Conservation (phyloP, 1,284 basidiomycete genomes). For the Lignosus rhinocerotis region DNA sequence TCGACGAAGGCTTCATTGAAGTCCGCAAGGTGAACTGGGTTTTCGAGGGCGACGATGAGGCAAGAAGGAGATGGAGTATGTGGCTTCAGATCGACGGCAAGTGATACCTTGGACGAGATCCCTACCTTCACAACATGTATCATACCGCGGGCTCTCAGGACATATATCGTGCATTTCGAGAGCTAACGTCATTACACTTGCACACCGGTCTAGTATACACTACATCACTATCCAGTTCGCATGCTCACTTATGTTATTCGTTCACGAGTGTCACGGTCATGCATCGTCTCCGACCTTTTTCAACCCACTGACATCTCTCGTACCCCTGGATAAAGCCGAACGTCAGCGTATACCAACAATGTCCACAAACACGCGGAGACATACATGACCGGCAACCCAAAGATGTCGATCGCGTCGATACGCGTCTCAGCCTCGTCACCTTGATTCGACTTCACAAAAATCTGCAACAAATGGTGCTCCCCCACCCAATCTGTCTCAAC, state of each 20-base stretch:
- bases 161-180: neutral
- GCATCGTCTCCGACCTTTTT: conserved; percentile 44
- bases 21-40: conserved; percentile 78
- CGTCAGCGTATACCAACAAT: conserved; percentile 7
- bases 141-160: neutral
- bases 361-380: conserved; percentile 27
- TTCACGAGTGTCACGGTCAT: neutral
- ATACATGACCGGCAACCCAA: conserved; percentile 66
- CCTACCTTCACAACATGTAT: neutral
- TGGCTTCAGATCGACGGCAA: conserved; percentile 75
- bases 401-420: conserved; percentile 76
- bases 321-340: conserved; percentile 39
- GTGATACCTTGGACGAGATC: conserved; percentile 19
- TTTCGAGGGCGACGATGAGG: conserved; percentile 75
- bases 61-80: conserved; percentile 72
- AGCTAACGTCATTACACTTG: neutral
- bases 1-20: conserved; percentile 75
- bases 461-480: conserved; percentile 41
- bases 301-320: conserved; percentile 58
- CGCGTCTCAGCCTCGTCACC: conserved; percentile 73
- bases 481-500: neutral
- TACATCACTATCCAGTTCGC: neutral
- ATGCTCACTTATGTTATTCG: neutral
- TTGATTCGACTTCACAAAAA: conserved; percentile 79
- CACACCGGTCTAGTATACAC: neutral